Percentiles rank a stretch among this genome's conserved stretches.
These are phyloP conservation scores for Clathrus columnatus DNA, from an alignment of 768 basidiomycete genomes.

Conservation along the genomic window DNA sequence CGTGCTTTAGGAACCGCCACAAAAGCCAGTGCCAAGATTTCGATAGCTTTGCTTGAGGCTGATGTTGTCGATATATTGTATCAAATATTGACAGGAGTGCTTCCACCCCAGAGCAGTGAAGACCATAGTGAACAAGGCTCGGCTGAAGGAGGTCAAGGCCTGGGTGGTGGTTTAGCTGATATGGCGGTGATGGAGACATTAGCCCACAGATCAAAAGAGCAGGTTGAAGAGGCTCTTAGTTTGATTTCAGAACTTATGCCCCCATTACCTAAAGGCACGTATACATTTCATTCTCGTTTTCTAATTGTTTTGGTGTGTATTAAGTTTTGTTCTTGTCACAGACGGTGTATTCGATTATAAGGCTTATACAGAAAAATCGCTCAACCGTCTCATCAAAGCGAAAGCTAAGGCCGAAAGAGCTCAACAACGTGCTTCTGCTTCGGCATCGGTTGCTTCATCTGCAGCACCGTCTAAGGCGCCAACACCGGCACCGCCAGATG, in stretches of 20 bases:
- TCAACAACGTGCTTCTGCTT: slow-evolving; percentile 47
- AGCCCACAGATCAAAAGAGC: slow-evolving; percentile 93
- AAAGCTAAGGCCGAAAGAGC: slow-evolving; percentile 77
- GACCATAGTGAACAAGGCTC: slow-evolving; percentile 53
- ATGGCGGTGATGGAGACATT: slow-evolving; percentile 98
- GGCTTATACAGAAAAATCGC: slow-evolving; percentile 78
- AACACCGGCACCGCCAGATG: slow-evolving; percentile 19
- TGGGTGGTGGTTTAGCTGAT: slow-evolving; percentile 84
- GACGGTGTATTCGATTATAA: slow-evolving; percentile 96
- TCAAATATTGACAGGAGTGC: slow-evolving; percentile 90
- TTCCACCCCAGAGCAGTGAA: slow-evolving; percentile 54
- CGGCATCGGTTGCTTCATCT: slow-evolving; percentile 21
- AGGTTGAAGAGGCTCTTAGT: slow-evolving; percentile 88
- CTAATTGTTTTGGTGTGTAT: neutral
- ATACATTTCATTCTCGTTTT: neutral
- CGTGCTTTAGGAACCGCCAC: slow-evolving; percentile 84
- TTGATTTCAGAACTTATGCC: slow-evolving; percentile 89
- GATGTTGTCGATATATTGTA: slow-evolving; percentile 89
- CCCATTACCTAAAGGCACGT: slow-evolving; percentile 79
- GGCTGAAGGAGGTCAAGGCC: slow-evolving; percentile 57
- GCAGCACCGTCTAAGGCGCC: slow-evolving; percentile 22
- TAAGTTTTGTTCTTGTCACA: slow-evolving; percentile 22
- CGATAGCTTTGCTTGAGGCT: slow-evolving; percentile 79
- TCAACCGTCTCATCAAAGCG: slow-evolving; percentile 67
- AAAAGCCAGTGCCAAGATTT: slow-evolving; percentile 79